Evolutionary conservation across 2,329 filamentous ascomycete species (phyloP).

Genomic region (Rutstroemia sydowiana): DNA sequence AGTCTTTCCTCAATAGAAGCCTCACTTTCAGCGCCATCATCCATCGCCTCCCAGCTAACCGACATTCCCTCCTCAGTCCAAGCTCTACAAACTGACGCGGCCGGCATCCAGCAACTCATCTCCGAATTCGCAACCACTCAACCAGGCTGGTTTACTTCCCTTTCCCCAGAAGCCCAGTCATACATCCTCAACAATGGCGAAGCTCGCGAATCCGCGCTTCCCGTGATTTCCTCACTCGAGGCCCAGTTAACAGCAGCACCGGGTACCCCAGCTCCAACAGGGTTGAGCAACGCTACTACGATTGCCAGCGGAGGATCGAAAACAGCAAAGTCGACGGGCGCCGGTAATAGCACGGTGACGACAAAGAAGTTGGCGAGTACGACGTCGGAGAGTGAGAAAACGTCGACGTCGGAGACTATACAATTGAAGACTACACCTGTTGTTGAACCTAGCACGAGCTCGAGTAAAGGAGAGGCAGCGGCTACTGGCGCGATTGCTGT

Average conservation of each 20-base stretch:
- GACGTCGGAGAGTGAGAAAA: neutral
- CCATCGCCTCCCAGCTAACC: conserved; percentile 2
- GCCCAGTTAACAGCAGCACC: neutral
- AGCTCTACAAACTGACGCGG: neutral
- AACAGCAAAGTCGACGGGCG: neutral
- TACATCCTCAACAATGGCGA: neutral
- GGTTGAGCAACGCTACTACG: neutral
- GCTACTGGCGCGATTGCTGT: neutral
- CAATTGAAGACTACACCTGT: neutral
- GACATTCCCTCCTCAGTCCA: conserved; percentile 2
- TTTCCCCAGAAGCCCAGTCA: neutral
- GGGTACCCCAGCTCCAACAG: neutral
- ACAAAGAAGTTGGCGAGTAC: neutral
- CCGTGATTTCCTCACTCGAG: neutral
- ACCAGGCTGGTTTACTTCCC: conserved; percentile 1
- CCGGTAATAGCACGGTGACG: conserved; percentile 5
- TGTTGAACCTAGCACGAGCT: neutral
- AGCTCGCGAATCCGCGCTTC: neutral
- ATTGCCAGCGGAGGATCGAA: neutral
- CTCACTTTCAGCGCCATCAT: neutral
- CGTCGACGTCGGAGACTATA: neutral
- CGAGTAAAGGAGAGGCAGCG: conserved; percentile 2
- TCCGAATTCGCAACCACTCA: neutral
- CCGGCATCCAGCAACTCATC: neutral
- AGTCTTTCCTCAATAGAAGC: neutral